Percentiles rank a stretch among this genome's conserved stretches.
These are phyloP conservation scores for Paraleonurus japonicus DNA, from an alignment of 257 asterid species.

Conservation along the genomic window DNA sequence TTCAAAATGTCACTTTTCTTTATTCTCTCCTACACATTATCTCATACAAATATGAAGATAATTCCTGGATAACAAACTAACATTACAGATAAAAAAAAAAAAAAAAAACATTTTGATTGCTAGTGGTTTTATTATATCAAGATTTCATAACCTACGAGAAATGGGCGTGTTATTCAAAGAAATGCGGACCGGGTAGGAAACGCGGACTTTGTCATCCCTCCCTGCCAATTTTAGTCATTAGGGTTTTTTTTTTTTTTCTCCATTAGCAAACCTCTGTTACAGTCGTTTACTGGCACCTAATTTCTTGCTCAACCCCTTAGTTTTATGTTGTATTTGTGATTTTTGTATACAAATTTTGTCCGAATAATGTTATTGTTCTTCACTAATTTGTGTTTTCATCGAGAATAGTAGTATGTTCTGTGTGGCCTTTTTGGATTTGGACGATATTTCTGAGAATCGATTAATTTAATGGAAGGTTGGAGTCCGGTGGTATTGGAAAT, in stretches of 20 bases:
- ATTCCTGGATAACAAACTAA: too few species aligned
- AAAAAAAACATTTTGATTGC: too few species aligned
- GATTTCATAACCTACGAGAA: not conserved
- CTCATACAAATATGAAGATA: too few species aligned
- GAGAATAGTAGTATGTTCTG: not conserved
- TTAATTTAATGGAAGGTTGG: conserved; percentile 42
- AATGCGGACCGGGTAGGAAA: not conserved
- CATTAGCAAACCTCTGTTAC: not conserved
- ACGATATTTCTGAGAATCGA: conserved; percentile 16
- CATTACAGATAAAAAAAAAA: too few species aligned
- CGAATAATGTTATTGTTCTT: not conserved
- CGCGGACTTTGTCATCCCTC: not conserved
- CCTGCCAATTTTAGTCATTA: not conserved
- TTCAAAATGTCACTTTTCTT: too few species aligned
- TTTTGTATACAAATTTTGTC: not conserved
- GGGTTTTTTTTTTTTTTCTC: not conserved
- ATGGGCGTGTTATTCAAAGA: not conserved
- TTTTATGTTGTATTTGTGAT: not conserved
- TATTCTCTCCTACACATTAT: too few species aligned
- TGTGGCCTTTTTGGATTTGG: conserved; percentile 4
- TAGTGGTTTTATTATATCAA: too few species aligned
- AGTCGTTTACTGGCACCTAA: not conserved
- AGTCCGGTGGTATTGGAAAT: conserved; percentile 45
- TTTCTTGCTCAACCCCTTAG: not conserved
- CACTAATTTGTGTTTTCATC: not conserved